phyloP scores from a whole-genome alignment of 2,329 filamentous ascomycete species.

The Sarocladiaceae sp. region DNA sequence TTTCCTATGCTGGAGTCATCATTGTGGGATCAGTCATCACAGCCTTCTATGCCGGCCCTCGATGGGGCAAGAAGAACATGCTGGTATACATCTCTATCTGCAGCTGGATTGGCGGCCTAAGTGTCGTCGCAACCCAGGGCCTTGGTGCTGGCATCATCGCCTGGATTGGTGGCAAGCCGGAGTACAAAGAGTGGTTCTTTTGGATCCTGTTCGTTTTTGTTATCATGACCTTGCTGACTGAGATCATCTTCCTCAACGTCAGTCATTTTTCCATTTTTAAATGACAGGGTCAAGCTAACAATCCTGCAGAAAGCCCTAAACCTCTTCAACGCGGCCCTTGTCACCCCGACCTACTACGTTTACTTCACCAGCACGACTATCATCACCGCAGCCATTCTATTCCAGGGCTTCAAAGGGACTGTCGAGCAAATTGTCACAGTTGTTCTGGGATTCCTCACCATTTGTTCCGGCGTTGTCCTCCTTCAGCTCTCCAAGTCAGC shows the following conservation, averaged over 20 bases:
- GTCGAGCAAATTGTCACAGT: conserved; percentile 78
- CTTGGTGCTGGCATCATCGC: conserved; percentile 67
- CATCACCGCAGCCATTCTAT: conserved; percentile 86
- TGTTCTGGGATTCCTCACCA: conserved; percentile 88
- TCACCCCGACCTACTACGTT: conserved; percentile 98
- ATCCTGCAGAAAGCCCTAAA: conserved; percentile 89
- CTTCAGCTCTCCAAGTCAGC: conserved; percentile 96
- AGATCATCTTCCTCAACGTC: conserved; percentile 95
- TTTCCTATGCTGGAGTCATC: conserved; percentile 79
- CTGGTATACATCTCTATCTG: conserved; percentile 95
- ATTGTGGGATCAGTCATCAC: conserved; percentile 68
- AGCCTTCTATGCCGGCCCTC: conserved; percentile 76
- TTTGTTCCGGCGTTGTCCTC: conserved; percentile 87
- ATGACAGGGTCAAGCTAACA: conserved; percentile 24
- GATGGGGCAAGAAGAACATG: conserved; percentile 96
- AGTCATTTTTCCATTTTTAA: conserved; percentile 33
- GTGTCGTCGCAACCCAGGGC: conserved; percentile 92
- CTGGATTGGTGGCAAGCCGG: conserved; percentile 72
- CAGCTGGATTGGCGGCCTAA: conserved; percentile 89
- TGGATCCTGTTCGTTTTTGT: conserved; percentile 92
- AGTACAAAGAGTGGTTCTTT: conserved; percentile 97
- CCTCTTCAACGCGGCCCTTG: conserved; percentile 91
- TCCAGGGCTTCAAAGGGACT: conserved; percentile 89
- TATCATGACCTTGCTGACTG: conserved; percentile 79
- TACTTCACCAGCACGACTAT: conserved; percentile 97